Base-by-base conservation (phyloP, 441 rosid species). In the Hura crepitans region DNA sequence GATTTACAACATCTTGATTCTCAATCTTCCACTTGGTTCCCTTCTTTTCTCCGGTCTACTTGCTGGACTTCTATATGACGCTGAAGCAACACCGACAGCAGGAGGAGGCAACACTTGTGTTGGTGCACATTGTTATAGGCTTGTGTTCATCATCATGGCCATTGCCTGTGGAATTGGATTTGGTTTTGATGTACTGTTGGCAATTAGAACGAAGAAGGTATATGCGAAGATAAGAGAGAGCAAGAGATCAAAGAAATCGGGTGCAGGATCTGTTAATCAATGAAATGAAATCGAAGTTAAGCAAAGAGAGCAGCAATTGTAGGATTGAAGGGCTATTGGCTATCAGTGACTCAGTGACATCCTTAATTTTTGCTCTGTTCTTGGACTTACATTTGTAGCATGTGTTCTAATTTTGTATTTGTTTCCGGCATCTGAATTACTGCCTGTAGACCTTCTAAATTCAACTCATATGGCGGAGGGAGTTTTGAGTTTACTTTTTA, bases 1-100 rank as follows among this genome's bases (percentile, higher is more conserved):
- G 30, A 71, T 88, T 53, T 89, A 92, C 85, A 92, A 92, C 78
- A 73, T 89, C 46, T 75, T 92, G 39, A 81, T 89, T 68, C 96
- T 92, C 72, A 92, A 89, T 72, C 86, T 92, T 17, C 96, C 97
- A 2, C 87, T 92, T 0, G 97, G 97, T 27, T 92, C 97, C 39
- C 83, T 89, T 79, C 89, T 89, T 68, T 92, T 92, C 74, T 92
- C 97, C 0, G 94, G 97, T 60, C 74, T 92, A 47, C 96, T 92
- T 3, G 94, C 97, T 0, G 96, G 96, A 60, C 65, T 79, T 5
- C 74, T 89, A 27, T 92, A 92, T 9, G 96, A 89, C 0, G 86
- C 88, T 0, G 75, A 92, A 77, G 97, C 96, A 0, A 84, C 81
- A 0, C 81, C 84, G 0, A 81, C 86, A 5, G 74, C 94, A 6